Base-by-base conservation (phyloP, 345 rosid genomes). In the Laguncularia racemosa region DNA sequence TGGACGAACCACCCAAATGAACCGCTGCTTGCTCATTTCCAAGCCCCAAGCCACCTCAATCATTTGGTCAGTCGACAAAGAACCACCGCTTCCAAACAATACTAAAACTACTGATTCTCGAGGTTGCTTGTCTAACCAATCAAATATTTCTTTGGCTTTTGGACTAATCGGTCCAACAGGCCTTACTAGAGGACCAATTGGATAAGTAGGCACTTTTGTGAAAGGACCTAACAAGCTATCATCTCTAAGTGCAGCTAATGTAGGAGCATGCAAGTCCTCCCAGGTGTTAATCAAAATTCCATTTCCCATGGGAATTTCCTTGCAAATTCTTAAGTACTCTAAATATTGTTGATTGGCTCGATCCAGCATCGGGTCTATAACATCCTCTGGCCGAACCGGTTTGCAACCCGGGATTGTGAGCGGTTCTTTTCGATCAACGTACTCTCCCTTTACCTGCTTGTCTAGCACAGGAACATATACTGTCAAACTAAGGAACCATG, bases 61-160 rank as follows among this genome's bases (percentile, higher is more conserved):
- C 10, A 73, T 67, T 61, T 89, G 91, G 52, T 78, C 73, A 1
- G 53, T 10, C 1, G 95, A 67, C 46, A 80, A 45, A 13, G 80
- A 76, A 16, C 95, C 95, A 14, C 95, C 87, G 28, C 91, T 89
- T 12, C 96, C 96, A 48, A 85, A 75, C 12, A 84, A 84, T 38
- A 89, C 84, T 44, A 69, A 84, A 53, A 86, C n/a, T 14, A 81
- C 95, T 12, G 91, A 89, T 33, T 62, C 70, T 0, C 38, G 48
- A 0, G 66, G 73, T 54, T 85, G 86, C 50, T 59, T 61, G 44
- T 75, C 84, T 38, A 88, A 55, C 93, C 96, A 88, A n/a, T 68
- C 64, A 3, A 62, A 53, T 21, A 71, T 15, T 18, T 50, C 46
- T n/a, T n/a, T n/a, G 16, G 23, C 33, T 2, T 23, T 20, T 7